Conservation (phyloP, 805 yeast species). For the Sungouiozyma intestinalis region DNA sequence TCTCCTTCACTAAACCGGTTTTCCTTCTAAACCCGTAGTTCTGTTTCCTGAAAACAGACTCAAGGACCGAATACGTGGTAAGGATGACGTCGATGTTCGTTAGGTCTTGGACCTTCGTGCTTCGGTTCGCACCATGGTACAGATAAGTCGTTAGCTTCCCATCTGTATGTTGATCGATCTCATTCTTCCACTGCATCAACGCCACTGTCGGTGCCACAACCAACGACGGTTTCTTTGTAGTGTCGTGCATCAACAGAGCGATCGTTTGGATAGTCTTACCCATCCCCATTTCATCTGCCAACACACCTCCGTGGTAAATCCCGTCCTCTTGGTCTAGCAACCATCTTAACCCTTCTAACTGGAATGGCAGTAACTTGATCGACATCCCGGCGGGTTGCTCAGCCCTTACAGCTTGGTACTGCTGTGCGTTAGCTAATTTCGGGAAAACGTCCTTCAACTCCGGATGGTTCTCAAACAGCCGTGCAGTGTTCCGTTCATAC, state of each 20-base stretch:
- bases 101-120: constrained; percentile 46
- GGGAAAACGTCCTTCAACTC: constrained; percentile 64
- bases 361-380: constrained; percentile 74
- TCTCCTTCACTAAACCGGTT: constrained; percentile 59
- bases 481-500: constrained; percentile 57
- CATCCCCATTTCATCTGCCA: constrained; percentile 99
- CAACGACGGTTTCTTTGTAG: constrained; percentile 58
- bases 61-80: constrained; percentile 89
- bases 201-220: constrained; percentile 99
- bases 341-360: constrained; percentile 90
- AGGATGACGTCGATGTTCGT: constrained; percentile 56
- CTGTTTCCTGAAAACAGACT: constrained; percentile 76
- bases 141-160: constrained; percentile 57
- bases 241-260: constrained; percentile 67
- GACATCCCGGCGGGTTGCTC: constrained; percentile 73
- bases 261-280: constrained; percentile 97
- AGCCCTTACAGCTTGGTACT: constrained; percentile 43
- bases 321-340: constrained; percentile 69
- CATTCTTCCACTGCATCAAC: constrained; percentile 93
- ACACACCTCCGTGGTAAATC: constrained; percentile 74
- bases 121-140: constrained; percentile 80
- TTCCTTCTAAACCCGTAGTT: constrained; percentile 73
- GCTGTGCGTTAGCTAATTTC: constrained; percentile 39
- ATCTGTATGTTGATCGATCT: constrained; percentile 75
- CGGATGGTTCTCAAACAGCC: constrained; percentile 68